Conservation (phyloP, 495 filamentous ascomycete genomes). For the Lepidopterella palustris region DNA sequence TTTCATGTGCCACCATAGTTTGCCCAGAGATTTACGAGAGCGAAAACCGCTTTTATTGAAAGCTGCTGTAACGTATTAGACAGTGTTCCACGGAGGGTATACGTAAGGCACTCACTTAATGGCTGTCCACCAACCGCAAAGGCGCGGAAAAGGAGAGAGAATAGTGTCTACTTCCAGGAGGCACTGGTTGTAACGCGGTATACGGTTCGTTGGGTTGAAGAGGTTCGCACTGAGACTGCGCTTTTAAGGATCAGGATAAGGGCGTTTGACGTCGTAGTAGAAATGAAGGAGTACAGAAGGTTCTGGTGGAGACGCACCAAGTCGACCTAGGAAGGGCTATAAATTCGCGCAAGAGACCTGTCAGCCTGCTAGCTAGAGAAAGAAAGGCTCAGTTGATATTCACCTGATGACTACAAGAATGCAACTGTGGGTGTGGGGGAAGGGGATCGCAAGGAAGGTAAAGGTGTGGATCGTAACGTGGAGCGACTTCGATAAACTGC, state of each 20-base stretch:
- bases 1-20: too few species aligned
- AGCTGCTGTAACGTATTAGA: too few species aligned
- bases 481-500: not conserved
- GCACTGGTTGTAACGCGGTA: too few species aligned
- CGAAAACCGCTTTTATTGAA: too few species aligned
- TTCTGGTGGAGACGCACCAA: not conserved
- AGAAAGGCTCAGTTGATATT: not conserved
- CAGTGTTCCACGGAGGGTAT: too few species aligned
- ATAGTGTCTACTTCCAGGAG: too few species aligned
- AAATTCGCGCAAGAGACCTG: not conserved
- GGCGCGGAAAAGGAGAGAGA: too few species aligned
- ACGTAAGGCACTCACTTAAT: too few species aligned
- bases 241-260: not conserved
- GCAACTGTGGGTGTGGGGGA: too few species aligned
- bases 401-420: not conserved
- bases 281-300: not conserved
- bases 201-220: not conserved
- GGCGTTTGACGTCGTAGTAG: too few species aligned
- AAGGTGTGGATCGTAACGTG: not conserved
- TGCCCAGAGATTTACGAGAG: too few species aligned
- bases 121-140: too few species aligned
- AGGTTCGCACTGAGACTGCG: not conserved
- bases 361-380: not conserved
- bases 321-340: not conserved
- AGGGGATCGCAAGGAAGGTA: not conserved